Conservation (phyloP, 345 rosid species). For the Clausena lansium region DNA sequence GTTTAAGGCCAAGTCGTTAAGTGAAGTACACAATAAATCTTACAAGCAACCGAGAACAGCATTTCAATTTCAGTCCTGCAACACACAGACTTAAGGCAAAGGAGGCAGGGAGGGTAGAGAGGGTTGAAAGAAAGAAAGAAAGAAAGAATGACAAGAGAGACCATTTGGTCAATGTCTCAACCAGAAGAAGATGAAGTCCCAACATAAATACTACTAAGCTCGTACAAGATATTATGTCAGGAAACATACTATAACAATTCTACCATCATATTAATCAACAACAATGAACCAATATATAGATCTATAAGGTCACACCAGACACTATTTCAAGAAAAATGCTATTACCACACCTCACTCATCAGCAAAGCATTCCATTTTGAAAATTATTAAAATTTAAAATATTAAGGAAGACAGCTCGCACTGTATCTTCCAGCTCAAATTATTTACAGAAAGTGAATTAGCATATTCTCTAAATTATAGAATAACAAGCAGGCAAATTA, state of each 20-base stretch:
- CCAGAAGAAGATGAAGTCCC: not conserved
- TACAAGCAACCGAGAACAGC: not conserved
- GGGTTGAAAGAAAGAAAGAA: not conserved
- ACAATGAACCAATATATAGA: not conserved
- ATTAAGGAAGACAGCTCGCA: not conserved
- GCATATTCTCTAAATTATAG: not conserved
- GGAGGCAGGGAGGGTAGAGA: not conserved
- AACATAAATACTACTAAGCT: not conserved
- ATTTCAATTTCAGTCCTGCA: not conserved
- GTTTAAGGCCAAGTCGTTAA: slow-evolving; percentile 1
- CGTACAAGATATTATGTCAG: not conserved
- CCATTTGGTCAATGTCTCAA: not conserved
- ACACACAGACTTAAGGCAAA: not conserved
- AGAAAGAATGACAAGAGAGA: not conserved
- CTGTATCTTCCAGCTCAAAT: not conserved
- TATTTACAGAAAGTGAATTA: not conserved
- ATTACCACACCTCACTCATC: not conserved
- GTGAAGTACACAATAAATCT: not conserved
- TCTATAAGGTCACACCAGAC: not conserved
- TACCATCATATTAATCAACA: not conserved
- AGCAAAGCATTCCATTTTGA: not conserved
- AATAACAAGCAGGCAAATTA: not conserved
- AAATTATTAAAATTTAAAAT: not conserved
- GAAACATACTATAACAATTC: not conserved
- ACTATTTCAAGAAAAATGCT: not conserved